These are phyloP conservation scores for Sergeia podlipaevii DNA, from an alignment of 208 protist species.

Conservation along the genomic window DNA sequence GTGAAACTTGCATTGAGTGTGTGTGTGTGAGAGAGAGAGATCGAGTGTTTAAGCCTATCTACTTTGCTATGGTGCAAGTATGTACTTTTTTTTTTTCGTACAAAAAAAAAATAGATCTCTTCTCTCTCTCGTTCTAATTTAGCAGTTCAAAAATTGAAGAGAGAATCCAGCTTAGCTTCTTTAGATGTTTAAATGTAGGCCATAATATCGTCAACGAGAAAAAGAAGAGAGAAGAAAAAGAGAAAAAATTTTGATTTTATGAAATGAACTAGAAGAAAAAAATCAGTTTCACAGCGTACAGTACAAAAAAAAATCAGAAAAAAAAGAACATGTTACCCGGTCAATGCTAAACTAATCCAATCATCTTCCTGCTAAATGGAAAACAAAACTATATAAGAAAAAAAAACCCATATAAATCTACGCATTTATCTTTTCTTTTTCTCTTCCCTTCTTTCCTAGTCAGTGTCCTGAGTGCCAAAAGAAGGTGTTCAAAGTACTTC, in stretches of 20 bases:
- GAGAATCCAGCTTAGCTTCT: too few relatives aligned
- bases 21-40: too few relatives aligned
- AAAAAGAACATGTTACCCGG: background rate
- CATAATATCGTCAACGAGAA: too few relatives aligned
- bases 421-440: background rate
- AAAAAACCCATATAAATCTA: background rate
- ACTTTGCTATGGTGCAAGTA: too few relatives aligned
- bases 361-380: background rate
- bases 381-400: background rate
- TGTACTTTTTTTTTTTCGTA: too few relatives aligned
- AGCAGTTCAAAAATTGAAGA: too few relatives aligned
- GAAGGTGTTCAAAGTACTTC: too few relatives aligned
- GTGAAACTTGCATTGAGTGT: slow-evolving; percentile 68
- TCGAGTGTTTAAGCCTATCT: too few relatives aligned
- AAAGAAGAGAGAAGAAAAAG: slow-evolving; percentile 4
- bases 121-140: too few relatives aligned
- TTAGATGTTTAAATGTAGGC: too few relatives aligned
- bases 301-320: background rate
- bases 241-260: background rate
- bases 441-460: background rate
- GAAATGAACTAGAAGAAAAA: background rate
- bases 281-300: background rate
- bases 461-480: background rate
- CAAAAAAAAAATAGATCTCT: too few relatives aligned
- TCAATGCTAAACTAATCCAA: too few relatives aligned